Evolutionary conservation across 2,329 filamentous ascomycete species (phyloP), one percentile per base, ranked within the genome.

Genomic region (Grosmannia huntii): DNA sequence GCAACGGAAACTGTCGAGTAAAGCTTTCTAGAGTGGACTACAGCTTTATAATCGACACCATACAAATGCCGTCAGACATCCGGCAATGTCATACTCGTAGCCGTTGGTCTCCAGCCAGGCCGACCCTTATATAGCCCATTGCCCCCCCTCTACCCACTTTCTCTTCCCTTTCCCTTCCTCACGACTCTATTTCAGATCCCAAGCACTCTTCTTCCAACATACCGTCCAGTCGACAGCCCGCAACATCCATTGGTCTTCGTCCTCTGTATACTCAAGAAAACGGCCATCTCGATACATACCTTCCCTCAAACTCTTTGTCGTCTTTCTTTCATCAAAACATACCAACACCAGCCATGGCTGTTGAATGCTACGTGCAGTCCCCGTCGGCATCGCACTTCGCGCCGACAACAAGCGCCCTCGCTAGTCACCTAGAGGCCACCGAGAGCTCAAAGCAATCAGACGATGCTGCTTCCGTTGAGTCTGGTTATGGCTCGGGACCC

Each of bases 401-500:
- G 41, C 53, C 33, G 5, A 44, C 36, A 23, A 28, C 23, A 23
- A 21, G 9, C 36, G 6, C 31, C 3, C 52, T 36, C 14, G 16
- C 33, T 16, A 16, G 6, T 12, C 33, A 53, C 33, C 36, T 23
- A 12, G 52, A 53, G n/a, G 19, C 21, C 7, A 21, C 41, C 59
- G 61, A 69, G 60, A 70, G 72, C 62, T 69, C 69, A 60, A 78
- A 75, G 65, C 66, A 73, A 60, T 71, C 70, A 41, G 67, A 71
- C 60, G 66, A 68, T 46, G 64, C 66, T 16, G 69, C 71, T 41
- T 77, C 79, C 49, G 70, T 79, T 62, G 90, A 95, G 73, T 96
- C 92, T 41, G 92, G 92, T 62, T 96, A 96, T 75, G 89, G 84
- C 67, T 85, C 87, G 73, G 72, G 68, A 28, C 66, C 69, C 67